Base-by-base conservation (phyloP, 441 rosid genomes). In the Theobroma grandiflorum region DNA sequence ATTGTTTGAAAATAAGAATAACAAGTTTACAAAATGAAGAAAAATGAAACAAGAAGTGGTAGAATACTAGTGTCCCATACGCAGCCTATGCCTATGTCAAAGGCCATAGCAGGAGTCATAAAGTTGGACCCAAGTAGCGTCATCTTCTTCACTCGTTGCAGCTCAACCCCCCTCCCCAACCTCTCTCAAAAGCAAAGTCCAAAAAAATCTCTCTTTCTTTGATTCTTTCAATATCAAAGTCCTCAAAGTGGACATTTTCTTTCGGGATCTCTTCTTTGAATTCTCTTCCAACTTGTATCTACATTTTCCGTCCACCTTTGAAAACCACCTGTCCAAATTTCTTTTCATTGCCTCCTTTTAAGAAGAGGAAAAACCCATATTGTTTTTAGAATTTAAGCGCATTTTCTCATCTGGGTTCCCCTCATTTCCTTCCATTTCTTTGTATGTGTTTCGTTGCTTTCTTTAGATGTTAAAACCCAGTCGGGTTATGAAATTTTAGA, bases 131-230 rank as follows among this genome's bases (percentile, higher is more conserved):
- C 18, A 33, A 81, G 50, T 2, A 35, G 14, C 76, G 80, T 83
- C 88, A 33, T 72, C 83, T 71, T 76, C 85, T 70, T 80, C 82
- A 10, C 71, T 37, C 72, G 65, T 58, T 18, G 75, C 20, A 55
- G 77, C 42, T 73, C 78, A 11, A 50, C 15, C 26, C 55, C 57
- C 35, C 14, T 35, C 67, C 2, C 33, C 12, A 2, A 76, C 69
- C 72, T 80, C 16, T 66, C 69, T 74, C 71, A 69, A 75, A 75
- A 80, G 75, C 82, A 81, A 45, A 82, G 72, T 82, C 84, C 74
- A 55, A 79, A 55, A 53, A 12, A 53, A 2, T 11, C 16, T 43
- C 40, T 33, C 4, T 15, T 45, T 20, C 58, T 57, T 73, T 72
- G 12, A 72, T 53, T 53, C 49, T 68, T 61, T 45, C 69, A 14